Conservation (phyloP, 495 filamentous ascomycete genomes). For the Penicillium macrosclerotiorum region DNA sequence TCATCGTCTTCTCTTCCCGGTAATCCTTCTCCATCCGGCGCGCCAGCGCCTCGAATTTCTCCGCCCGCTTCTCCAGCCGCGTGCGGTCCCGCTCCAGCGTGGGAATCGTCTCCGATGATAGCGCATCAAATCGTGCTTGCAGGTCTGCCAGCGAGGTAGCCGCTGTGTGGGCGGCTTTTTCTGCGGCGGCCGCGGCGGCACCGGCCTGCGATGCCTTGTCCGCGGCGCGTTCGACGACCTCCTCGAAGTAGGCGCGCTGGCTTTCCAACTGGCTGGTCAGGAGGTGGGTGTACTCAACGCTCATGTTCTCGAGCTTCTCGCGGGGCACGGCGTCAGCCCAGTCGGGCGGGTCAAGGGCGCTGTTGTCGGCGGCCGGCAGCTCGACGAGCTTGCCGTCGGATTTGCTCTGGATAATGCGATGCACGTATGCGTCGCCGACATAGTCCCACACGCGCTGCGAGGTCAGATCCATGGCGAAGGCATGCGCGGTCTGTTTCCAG, state of each 20-base stretch:
- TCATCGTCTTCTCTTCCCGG: slow-evolving; percentile 85
- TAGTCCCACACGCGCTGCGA: slow-evolving; percentile 99
- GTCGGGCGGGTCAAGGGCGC: slow-evolving; percentile 42
- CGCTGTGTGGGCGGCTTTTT: slow-evolving; percentile 50
- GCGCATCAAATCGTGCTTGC: slow-evolving; percentile 50
- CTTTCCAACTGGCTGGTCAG: slow-evolving; percentile 88
- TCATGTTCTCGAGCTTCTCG: slow-evolving; percentile 89
- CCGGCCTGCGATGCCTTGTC: slow-evolving; percentile 83
- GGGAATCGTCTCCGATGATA: slow-evolving; percentile 59
- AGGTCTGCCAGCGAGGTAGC: slow-evolving; percentile 52
- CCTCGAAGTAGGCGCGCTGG: slow-evolving; percentile 92
- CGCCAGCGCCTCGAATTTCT: slow-evolving; percentile 72
- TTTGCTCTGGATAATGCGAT: slow-evolving; percentile 90
- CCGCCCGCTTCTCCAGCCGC: slow-evolving; percentile 63
- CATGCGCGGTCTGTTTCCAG: slow-evolving; percentile 85
- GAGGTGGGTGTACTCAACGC: slow-evolving; percentile 90
- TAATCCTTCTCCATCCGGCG: slow-evolving; percentile 72
- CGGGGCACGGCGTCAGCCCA: slow-evolving; percentile 74
- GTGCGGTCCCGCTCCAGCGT: slow-evolving; percentile 66
- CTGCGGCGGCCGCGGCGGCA: slow-evolving; percentile 61
- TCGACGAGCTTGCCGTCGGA: slow-evolving; percentile 86
- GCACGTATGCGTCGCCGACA: slow-evolving; percentile 88
- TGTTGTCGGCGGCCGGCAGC: slow-evolving; percentile 57
- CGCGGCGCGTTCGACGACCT: slow-evolving; percentile 83
- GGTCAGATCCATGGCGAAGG: slow-evolving; percentile 86